Evolutionary conservation across 352 stramenopile genomes (phyloP).

Genomic region (Thraustochytrium striatum): DNA sequence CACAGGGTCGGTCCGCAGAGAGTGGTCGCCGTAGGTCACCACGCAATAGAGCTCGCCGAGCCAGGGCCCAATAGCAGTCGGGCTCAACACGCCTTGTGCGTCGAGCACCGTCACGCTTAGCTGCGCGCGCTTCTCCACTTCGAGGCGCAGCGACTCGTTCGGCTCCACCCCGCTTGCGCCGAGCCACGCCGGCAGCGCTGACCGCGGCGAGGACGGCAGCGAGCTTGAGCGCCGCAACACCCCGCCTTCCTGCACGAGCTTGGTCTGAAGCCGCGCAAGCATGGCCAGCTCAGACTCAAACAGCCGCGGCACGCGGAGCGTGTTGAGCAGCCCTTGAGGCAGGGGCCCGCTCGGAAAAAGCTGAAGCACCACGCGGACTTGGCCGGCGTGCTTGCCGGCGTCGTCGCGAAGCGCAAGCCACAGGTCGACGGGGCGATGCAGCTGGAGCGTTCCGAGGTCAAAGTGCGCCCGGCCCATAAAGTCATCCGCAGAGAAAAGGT

Average conservation of each 20-base stretch:
- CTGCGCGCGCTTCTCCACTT: background rate
- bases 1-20: constrained; percentile 30
- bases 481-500: constrained; percentile 40
- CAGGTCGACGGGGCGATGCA: background rate
- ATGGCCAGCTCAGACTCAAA: constrained; percentile 21
- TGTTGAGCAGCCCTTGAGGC: background rate
- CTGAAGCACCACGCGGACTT: constrained; percentile 7
- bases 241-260: constrained; percentile 30
- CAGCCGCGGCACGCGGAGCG: constrained; percentile 9
- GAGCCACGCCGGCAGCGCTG: background rate
- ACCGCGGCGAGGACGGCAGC: background rate
- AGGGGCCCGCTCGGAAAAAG: background rate
- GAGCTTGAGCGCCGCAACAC: background rate
- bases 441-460: background rate
- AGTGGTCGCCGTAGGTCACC: constrained; percentile 24
- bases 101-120: constrained; percentile 39
- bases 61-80: background rate
- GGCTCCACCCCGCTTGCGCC: background rate
- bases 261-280: background rate
- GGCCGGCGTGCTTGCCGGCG: background rate
- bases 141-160: background rate
- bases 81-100: background rate
- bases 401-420: constrained; percentile 9
- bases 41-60: constrained; percentile 33
- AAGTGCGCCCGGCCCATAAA: constrained; percentile 20